These are phyloP conservation scores for Sporothrix mexicana DNA, from an alignment of 2,329 filamentous ascomycete species.

Conservation along the genomic window DNA sequence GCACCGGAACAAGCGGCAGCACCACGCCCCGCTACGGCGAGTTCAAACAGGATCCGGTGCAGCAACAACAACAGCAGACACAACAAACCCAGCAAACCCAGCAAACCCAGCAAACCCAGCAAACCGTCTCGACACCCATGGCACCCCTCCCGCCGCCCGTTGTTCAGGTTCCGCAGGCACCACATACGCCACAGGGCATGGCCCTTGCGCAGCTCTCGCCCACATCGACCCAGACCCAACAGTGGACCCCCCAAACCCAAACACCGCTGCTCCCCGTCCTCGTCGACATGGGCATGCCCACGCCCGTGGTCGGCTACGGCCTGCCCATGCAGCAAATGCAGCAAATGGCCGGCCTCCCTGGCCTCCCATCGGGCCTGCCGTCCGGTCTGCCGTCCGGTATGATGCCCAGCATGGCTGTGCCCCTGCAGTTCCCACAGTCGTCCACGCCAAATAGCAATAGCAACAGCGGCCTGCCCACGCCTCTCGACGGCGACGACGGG, in stretches of 20 bases:
- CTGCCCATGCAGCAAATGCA: slow-evolving; percentile 17
- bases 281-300: not conserved
- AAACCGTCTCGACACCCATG: not conserved
- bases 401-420: not conserved
- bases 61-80: not conserved
- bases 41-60: not conserved
- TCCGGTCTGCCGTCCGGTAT: not conserved
- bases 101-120: not conserved
- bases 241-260: not conserved
- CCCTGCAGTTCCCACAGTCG: not conserved
- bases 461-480: not conserved
- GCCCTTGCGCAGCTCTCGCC: not conserved
- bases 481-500: not conserved
- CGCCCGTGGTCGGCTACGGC: not conserved
- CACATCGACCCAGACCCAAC: not conserved
- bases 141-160: not conserved
- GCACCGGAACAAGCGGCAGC: slow-evolving; percentile 3
- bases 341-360: too few species aligned
- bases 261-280: not conserved
- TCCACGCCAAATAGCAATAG: not conserved
- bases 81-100: not conserved
- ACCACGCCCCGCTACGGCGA: slow-evolving; percentile 7
- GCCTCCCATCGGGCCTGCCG: not conserved
- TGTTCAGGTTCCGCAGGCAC: not conserved
- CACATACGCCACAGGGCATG: not conserved